Evolutionary conservation across 305 asterid genomes (phyloP).

Genomic region (Caryopteris hybrid): DNA sequence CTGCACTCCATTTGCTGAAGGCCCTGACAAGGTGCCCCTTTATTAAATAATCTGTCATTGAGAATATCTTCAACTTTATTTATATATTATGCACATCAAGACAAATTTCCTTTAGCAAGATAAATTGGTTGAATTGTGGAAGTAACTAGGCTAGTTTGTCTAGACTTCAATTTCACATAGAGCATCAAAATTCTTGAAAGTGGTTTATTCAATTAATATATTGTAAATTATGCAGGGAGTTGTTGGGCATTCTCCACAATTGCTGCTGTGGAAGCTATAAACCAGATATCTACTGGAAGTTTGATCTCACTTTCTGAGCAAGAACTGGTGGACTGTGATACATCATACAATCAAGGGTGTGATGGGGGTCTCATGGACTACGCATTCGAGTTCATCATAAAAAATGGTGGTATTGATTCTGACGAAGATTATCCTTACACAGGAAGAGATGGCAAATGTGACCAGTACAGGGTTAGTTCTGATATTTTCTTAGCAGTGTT

Average conservation of each 20-base stretch:
- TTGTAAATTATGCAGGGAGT: slow-evolving; percentile 58
- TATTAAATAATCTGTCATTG: background rate
- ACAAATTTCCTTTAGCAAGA: background rate
- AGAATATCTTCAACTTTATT: background rate
- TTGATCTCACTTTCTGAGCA: slow-evolving; percentile 81
- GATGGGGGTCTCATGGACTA: slow-evolving; percentile 93
- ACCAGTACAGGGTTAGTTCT: slow-evolving; percentile 52
- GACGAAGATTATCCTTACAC: slow-evolving; percentile 80
- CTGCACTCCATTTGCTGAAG: background rate
- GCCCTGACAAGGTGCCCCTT: background rate
- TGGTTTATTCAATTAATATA: background rate
- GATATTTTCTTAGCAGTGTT: no score
- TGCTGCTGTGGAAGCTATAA: slow-evolving; percentile 71
- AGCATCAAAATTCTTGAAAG: slow-evolving; percentile 1
- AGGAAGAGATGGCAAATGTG: slow-evolving; percentile 64
- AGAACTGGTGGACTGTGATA: slow-evolving; percentile 89
- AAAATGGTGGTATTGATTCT: slow-evolving; percentile 79
- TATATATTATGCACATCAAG: background rate
- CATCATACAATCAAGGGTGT: slow-evolving; percentile 56
- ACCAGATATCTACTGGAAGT: slow-evolving; percentile 55
- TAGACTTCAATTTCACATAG: background rate
- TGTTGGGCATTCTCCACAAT: slow-evolving; percentile 96
- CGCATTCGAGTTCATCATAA: slow-evolving; percentile 70
- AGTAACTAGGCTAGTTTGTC: background rate
- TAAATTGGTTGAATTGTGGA: background rate